Percentiles rank a stretch among this genome's conserved stretches.
Evolutionary conservation across 495 filamentous ascomycete genomes (phyloP).

Genomic region (Amphirosellinia nigrospora): DNA sequence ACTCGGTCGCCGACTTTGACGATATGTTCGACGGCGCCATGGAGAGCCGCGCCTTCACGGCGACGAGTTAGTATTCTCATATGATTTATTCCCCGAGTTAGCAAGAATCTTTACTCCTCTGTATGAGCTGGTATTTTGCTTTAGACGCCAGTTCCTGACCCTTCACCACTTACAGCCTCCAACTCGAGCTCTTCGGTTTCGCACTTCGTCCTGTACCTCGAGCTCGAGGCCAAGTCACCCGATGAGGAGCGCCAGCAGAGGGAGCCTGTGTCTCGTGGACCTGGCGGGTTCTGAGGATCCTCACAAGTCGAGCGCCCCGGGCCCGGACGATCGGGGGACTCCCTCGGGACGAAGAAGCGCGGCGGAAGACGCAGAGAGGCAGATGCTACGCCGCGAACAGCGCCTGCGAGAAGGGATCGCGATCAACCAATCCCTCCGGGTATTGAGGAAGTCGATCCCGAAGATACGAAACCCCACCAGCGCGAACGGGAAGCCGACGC

Average conservation of each 20-base stretch:
- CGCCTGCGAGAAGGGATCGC: slow-evolving; percentile 50
- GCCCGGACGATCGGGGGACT: slow-evolving; percentile 19
- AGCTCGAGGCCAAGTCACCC: slow-evolving; percentile 32
- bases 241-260: slow-evolving; percentile 70
- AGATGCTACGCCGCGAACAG: slow-evolving; percentile 46
- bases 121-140: not conserved
- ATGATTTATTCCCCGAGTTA: too few relatives aligned
- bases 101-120: too few relatives aligned
- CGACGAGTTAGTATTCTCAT: slow-evolving; percentile 48
- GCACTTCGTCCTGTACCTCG: slow-evolving; percentile 54
- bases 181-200: slow-evolving; percentile 56
- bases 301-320: slow-evolving; percentile 67
- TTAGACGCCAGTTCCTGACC: too few relatives aligned
- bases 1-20: slow-evolving; percentile 25
- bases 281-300: slow-evolving; percentile 65
- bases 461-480: not conserved
- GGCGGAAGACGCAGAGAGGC: slow-evolving; percentile 33
- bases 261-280: slow-evolving; percentile 53
- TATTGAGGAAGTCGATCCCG: slow-evolving; percentile 50
- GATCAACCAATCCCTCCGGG: slow-evolving; percentile 54
- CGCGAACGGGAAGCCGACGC: slow-evolving; percentile 61
- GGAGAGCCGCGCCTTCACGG: slow-evolving; percentile 58
- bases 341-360: slow-evolving; percentile 34
- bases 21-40: slow-evolving; percentile 26
- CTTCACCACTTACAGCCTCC: slow-evolving; percentile 41